Base-by-base conservation (phyloP, 805 yeast genomes). In the Teunomyces tritomae region DNA sequence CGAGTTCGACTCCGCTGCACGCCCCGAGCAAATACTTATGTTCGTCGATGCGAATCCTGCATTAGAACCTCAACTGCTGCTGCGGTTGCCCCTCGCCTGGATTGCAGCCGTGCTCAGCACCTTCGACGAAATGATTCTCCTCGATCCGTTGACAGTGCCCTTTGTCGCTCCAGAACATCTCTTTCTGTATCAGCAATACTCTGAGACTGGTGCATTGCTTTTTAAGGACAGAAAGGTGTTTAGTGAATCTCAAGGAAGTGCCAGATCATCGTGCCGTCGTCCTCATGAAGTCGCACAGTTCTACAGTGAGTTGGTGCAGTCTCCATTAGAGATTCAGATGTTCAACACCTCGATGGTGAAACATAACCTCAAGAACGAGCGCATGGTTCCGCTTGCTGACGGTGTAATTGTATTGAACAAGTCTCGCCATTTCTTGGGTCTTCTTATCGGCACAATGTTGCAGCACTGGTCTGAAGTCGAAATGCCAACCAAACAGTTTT, bases 191-290 rank as follows among this genome's bases (percentile, higher is more conserved):
- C 20, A 47, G 4, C 52, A 59, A 43, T 62, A 62, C 43, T 36
- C 30, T 34, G 28, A 41, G 11, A 44, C 59, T 10, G 57, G 57
- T 10, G 50, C 67, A 2, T 50, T 54, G 39, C 59, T 61, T 43
- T 64, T 63, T 51, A 56, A 54, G 48, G 68, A 61, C 48, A 49
- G 62, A n/a, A 47, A 47, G 41, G 26, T 32, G 8, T 32, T 26
- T 16, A n/a, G 16, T 13, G 35, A 36, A 16, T 20, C 24, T 20
- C 24, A 20, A 14, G 13, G 36, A 33, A 14, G 36, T 33, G 6
- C 29, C 10, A n/a, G 16, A 28, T 44, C 50, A 49, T 42, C 41
- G 40, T 32, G 34, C 34, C 34, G 34, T 10, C 17, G 34, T 14
- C 10, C 17, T 3, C 34, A 32, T 20, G 17, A 32, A 28, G 29